phyloP scores from a whole-genome alignment of 2,329 filamentous ascomycete genomes.

The Dichotomopilus funicola region DNA sequence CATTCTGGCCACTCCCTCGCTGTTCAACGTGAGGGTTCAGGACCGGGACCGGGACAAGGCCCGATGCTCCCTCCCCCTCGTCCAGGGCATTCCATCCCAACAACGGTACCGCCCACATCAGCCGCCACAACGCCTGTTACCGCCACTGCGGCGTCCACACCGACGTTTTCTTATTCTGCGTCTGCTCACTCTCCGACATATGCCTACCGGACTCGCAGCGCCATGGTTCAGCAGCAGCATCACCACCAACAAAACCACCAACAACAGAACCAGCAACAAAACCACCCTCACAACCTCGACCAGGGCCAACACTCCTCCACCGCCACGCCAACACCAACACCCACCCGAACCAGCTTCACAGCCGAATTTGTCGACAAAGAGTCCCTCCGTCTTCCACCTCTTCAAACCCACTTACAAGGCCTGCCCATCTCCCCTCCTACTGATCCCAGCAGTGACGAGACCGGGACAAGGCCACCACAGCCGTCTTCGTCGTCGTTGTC shows the following conservation, averaged over 20 bases:
- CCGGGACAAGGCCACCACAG: too few species aligned
- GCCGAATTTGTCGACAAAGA: slow-evolving; percentile 42
- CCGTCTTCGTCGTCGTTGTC: too few species aligned
- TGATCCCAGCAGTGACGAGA: too few species aligned
- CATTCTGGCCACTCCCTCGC: background rate
- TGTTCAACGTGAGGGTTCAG: slow-evolving; percentile 11
- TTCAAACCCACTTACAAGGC: slow-evolving; percentile 36
- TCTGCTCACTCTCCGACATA: too few species aligned
- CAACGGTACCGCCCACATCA: background rate
- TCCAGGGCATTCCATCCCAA: slow-evolving; percentile 2
- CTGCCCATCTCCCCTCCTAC: too few species aligned
- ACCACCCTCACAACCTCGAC: background rate
- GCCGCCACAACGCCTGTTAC: background rate
- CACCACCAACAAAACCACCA: slow-evolving; percentile 6
- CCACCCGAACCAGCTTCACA: background rate
- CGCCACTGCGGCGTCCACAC: too few species aligned
- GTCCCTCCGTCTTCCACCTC: slow-evolving; percentile 47
- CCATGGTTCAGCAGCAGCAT: too few species aligned
- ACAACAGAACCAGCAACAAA: slow-evolving; percentile 8
- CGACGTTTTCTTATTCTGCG: too few species aligned
- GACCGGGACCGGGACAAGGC: slow-evolving; percentile 1
- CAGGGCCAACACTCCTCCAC: background rate
- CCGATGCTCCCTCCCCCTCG: slow-evolving; percentile 16
- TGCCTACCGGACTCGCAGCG: too few species aligned
- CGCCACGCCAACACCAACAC: background rate